These are phyloP conservation scores for Penicillium italicum DNA, from an alignment of 2,329 filamentous ascomycete genomes.

Conservation along the genomic window DNA sequence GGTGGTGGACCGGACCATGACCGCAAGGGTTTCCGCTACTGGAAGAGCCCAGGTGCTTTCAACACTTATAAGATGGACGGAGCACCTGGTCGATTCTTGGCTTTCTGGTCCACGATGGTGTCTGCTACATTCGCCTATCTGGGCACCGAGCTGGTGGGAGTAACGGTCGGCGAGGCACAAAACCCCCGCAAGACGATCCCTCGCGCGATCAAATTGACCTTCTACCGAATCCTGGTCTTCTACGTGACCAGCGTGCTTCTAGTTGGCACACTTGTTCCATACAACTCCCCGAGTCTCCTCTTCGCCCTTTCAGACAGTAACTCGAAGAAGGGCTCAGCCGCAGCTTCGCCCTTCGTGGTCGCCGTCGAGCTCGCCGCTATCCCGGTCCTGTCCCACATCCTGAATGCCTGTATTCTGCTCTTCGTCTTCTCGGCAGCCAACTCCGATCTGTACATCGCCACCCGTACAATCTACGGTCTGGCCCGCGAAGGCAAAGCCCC, in stretches of 20 bases:
- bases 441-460: slow-evolving; percentile 73
- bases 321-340: slow-evolving; percentile 48
- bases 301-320: slow-evolving; percentile 41
- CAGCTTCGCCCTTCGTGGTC: slow-evolving; percentile 71
- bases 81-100: slow-evolving; percentile 54
- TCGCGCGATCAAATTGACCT: slow-evolving; percentile 73
- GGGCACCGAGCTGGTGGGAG: slow-evolving; percentile 71
- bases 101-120: slow-evolving; percentile 68
- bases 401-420: slow-evolving; percentile 70
- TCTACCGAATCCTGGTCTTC: slow-evolving; percentile 78
- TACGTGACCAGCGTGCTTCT: slow-evolving; percentile 71
- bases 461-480: slow-evolving; percentile 68
- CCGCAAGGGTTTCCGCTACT: slow-evolving; percentile 63
- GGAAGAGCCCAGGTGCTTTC: slow-evolving; percentile 61
- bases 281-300: slow-evolving; percentile 58
- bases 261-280: slow-evolving; percentile 73
- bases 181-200: slow-evolving; percentile 75
- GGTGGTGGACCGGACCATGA: slow-evolving; percentile 64
- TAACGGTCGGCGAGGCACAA: slow-evolving; percentile 74
- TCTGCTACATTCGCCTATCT: slow-evolving; percentile 77
- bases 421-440: slow-evolving; percentile 77
- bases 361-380: slow-evolving; percentile 65
- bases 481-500: slow-evolving; percentile 70
- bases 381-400: slow-evolving; percentile 59
- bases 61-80: slow-evolving; percentile 47